phyloP scores from a whole-genome alignment of 306 rosid genomes.

The Alnus glutinosa region DNA sequence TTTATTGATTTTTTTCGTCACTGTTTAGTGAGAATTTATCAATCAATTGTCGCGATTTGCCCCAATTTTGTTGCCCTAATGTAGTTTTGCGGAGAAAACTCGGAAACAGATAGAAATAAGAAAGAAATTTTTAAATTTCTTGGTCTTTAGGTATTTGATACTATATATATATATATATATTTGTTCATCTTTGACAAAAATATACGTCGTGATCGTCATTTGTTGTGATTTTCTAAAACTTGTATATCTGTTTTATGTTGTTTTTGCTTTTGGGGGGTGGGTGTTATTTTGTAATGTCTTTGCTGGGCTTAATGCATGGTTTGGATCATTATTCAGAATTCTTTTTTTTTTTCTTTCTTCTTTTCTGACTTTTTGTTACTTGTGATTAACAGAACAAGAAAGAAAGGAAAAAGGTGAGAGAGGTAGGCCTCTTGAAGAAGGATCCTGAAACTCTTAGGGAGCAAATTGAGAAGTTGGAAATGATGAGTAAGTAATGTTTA shows the following conservation, averaged over 20 bases:
- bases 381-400: constrained; percentile 71
- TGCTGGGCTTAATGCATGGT: not conserved
- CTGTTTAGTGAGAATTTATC: not conserved
- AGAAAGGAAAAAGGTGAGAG: constrained; percentile 98
- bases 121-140: not conserved
- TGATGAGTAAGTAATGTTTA: constrained; percentile 73
- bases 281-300: constrained; percentile 4
- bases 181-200: not conserved
- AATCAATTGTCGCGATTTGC: not conserved
- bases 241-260: not conserved
- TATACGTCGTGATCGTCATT: not conserved
- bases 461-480: constrained; percentile 92
- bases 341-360: not conserved
- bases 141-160: too few relatives aligned
- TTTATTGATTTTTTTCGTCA: not conserved
- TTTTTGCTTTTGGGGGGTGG: not conserved
- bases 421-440: constrained; percentile 98
- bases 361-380: constrained; percentile 21
- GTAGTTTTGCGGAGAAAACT: not conserved
- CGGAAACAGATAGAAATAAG: not conserved
- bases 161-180: not conserved
- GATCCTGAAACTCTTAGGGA: constrained; percentile 83
- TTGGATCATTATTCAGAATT: not conserved
- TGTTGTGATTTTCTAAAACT: not conserved
- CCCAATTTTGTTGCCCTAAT: not conserved